phyloP scores from a whole-genome alignment of 768 basidiomycete genomes.

The Suillus plorans region DNA sequence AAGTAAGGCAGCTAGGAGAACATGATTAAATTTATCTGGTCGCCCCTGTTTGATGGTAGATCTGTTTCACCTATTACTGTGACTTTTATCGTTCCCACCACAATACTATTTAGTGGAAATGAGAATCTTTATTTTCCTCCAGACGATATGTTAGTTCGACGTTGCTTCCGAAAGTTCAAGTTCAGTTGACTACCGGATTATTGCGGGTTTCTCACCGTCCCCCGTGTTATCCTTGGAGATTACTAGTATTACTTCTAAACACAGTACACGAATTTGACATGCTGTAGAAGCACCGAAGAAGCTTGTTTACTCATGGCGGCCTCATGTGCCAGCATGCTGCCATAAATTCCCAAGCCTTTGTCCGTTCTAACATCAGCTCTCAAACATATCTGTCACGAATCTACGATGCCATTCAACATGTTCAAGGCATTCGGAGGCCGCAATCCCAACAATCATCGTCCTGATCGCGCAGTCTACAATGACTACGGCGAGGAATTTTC shows the following conservation, averaged over 20 bases:
- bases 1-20: conserved; percentile 58
- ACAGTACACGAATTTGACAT: background rate
- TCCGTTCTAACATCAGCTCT: conserved; percentile 15
- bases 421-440: conserved; percentile 35
- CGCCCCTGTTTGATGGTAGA: background rate
- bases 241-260: background rate
- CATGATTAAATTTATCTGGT: conserved; percentile 16
- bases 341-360: conserved; percentile 28
- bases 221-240: background rate
- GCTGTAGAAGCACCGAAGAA: conserved; percentile 7
- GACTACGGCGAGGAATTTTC: conserved; percentile 32
- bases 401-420: conserved; percentile 39
- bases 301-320: conserved; percentile 18
- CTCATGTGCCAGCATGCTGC: conserved; percentile 22
- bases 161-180: background rate
- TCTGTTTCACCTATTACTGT: background rate
- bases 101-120: background rate
- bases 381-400: conserved; percentile 21
- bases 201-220: background rate
- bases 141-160: background rate
- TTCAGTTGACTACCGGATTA: background rate
- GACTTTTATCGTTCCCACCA: background rate
- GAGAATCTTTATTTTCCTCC: no score
- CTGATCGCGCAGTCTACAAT: conserved; percentile 22
- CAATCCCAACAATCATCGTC: conserved; percentile 26